Percentiles rank a stretch among this genome's conserved stretches.
These are phyloP conservation scores for Blastomyces emzantsi DNA, from an alignment of 2,329 filamentous ascomycete genomes.

Conservation along the genomic window DNA sequence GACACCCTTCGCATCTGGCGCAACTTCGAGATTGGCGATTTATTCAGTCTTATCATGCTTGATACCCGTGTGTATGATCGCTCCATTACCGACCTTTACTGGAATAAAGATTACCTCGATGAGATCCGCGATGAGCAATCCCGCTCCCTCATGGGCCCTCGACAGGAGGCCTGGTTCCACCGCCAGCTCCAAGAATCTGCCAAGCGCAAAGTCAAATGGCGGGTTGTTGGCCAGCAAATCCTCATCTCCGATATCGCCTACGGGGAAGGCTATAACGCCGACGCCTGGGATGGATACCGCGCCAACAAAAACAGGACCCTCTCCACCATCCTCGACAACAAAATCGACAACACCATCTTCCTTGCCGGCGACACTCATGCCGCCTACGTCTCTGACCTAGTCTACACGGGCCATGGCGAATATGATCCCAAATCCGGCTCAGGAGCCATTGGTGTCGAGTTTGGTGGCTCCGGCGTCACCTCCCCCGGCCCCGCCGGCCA, in stretches of 20 bases:
- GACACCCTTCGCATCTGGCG: conserved; percentile 62
- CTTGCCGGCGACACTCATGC: conserved; percentile 62
- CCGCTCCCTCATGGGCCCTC: conserved; percentile 60
- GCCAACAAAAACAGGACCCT: conserved; percentile 64
- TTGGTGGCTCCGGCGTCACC: conserved; percentile 58
- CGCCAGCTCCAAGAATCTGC: conserved; percentile 48
- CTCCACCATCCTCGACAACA: conserved; percentile 55
- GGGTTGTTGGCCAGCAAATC: conserved; percentile 62
- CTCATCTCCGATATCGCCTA: conserved; percentile 24
- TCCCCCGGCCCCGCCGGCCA: conserved; percentile 52
- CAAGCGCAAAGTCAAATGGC: conserved; percentile 60
- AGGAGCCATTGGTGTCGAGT: conserved; percentile 53
- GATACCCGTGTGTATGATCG: conserved; percentile 63
- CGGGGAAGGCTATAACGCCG: conserved; percentile 41
- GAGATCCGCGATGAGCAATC: conserved; percentile 57
- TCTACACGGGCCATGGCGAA: conserved; percentile 42
- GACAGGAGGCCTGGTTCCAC: conserved; percentile 70
- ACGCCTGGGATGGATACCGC: conserved; percentile 58
- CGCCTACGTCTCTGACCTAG: conserved; percentile 54
- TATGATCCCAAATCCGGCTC: conserved; percentile 48
- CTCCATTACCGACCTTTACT: conserved; percentile 49
- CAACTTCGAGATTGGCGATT: conserved; percentile 54
- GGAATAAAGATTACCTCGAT: conserved; percentile 55
- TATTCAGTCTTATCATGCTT: conserved; percentile 59
- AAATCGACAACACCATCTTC: conserved; percentile 64